Percentiles rank a stretch among this genome's conserved stretches.
phyloP scores from a whole-genome alignment of 306 rosid genomes.

The Vigna angularis region DNA sequence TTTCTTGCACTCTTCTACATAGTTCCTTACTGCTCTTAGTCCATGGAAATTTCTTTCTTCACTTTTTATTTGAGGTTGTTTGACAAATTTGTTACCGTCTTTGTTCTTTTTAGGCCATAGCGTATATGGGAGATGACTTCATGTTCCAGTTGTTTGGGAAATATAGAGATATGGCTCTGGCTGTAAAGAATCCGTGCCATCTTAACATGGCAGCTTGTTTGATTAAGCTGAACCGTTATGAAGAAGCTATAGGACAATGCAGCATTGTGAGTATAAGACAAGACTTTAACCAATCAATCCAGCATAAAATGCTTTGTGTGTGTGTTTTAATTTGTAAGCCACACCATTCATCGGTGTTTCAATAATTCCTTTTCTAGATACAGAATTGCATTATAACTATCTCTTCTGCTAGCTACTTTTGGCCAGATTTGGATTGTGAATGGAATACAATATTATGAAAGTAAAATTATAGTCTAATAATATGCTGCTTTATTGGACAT shows the following conservation, averaged over 20 bases:
- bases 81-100: slow-evolving; percentile 43
- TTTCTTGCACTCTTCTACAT: slow-evolving; percentile 46
- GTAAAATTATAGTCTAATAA: slow-evolving; percentile 5
- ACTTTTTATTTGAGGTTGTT: slow-evolving; percentile 7
- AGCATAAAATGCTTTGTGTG: neutral
- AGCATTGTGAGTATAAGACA: slow-evolving; percentile 63
- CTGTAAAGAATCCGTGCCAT: slow-evolving; percentile 97
- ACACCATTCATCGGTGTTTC: neutral
- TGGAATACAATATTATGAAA: slow-evolving; percentile 20
- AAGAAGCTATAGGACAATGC: slow-evolving; percentile 94
- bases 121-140: slow-evolving; percentile 96
- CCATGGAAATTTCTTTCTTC: slow-evolving; percentile 15
- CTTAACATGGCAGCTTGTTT: slow-evolving; percentile 91
- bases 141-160: slow-evolving; percentile 97
- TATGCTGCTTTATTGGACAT: neutral
- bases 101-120: slow-evolving; percentile 73
- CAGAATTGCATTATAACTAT: neutral
- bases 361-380: neutral
- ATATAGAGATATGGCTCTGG: slow-evolving; percentile 90
- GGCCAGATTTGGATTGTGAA: slow-evolving; percentile 25
- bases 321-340: too few species aligned
- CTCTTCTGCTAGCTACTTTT: slow-evolving; percentile 1
- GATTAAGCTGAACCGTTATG: slow-evolving; percentile 83
- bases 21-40: slow-evolving; percentile 11
- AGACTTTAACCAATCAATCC: slow-evolving; percentile 18